These are phyloP conservation scores for Medicago ruthenica DNA, from an alignment of 306 rosid species.

Conservation along the genomic window DNA sequence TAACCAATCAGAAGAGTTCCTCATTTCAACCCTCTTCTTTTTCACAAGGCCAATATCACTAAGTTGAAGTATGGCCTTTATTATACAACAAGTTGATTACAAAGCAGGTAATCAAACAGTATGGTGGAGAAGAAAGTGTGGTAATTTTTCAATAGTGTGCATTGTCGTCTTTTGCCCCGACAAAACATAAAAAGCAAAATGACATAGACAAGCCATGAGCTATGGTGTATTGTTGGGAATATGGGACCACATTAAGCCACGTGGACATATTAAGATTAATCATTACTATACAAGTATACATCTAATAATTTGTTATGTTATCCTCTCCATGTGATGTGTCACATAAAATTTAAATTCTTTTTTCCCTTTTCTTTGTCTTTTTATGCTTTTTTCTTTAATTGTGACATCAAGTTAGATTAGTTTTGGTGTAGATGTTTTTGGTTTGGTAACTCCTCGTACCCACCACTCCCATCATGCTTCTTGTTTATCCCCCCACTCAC, in stretches of 20 bases:
- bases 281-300: not conserved
- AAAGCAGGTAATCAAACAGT: constrained; percentile 27
- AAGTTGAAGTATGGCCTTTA: not conserved
- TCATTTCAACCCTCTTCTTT: constrained; percentile 40
- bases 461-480: constrained; percentile 14
- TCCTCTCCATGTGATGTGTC: constrained; percentile 19
- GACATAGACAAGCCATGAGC: constrained; percentile 48
- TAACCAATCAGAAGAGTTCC: constrained; percentile 46
- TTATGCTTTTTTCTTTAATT: not conserved
- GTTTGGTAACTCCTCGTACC: constrained; percentile 35
- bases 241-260: constrained; percentile 51
- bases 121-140: constrained; percentile 31
- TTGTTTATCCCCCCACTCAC: constrained; percentile 11
- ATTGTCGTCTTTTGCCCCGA: constrained; percentile 57
- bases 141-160: constrained; percentile 39
- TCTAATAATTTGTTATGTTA: not conserved
- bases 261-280: constrained; percentile 37
- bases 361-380: not conserved
- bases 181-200: constrained; percentile 47
- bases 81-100: not conserved
- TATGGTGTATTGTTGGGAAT: constrained; percentile 34
- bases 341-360: not conserved
- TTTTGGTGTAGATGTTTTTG: constrained; percentile 8
- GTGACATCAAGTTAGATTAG: not conserved
- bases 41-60: constrained; percentile 15